These are phyloP conservation scores for Teratosphaeria gauchensis DNA, from an alignment of 2,329 filamentous ascomycete species.

Conservation along the genomic window DNA sequence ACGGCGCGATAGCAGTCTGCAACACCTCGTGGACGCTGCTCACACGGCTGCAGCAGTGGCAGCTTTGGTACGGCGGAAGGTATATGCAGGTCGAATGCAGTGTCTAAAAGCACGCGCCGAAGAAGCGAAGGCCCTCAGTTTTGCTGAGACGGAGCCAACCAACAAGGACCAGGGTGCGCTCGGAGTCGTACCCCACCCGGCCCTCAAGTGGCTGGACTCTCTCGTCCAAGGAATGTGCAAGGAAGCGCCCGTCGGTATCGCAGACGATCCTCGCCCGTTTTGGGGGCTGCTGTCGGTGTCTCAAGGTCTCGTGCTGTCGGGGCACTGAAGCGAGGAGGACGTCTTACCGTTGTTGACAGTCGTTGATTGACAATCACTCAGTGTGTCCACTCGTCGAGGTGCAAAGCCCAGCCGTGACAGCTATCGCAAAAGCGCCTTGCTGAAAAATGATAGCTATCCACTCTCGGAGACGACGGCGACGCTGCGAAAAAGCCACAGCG, in stretches of 20 bases:
- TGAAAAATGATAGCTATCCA: neutral
- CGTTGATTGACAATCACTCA: neutral
- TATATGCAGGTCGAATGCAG: slow-evolving; percentile 13
- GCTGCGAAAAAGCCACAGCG: slow-evolving; percentile 4
- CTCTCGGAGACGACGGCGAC: neutral
- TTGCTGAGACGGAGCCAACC: slow-evolving; percentile 11
- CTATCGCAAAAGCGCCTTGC: neutral
- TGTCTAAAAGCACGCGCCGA: slow-evolving; percentile 11
- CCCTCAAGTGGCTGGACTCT: neutral
- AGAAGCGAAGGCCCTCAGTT: slow-evolving; percentile 8
- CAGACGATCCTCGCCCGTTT: neutral
- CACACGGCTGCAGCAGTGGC: slow-evolving; percentile 5
- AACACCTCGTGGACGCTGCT: slow-evolving; percentile 13
- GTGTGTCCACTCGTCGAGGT: neutral
- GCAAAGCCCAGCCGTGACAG: neutral
- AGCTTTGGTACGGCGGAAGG: neutral
- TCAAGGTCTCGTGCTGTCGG: neutral
- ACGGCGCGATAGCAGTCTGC: slow-evolving; percentile 6
- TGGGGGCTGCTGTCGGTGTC: neutral
- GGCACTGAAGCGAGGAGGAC: neutral
- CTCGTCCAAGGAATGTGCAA: neutral
- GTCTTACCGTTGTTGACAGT: neutral
- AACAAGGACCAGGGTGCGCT: slow-evolving; percentile 1
- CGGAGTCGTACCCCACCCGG: neutral
- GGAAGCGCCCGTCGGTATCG: neutral